Evolutionary conservation across 2,329 filamentous ascomycete species (phyloP), one percentile per base, ranked within the genome.

Genomic region (Penicillium sp.): DNA sequence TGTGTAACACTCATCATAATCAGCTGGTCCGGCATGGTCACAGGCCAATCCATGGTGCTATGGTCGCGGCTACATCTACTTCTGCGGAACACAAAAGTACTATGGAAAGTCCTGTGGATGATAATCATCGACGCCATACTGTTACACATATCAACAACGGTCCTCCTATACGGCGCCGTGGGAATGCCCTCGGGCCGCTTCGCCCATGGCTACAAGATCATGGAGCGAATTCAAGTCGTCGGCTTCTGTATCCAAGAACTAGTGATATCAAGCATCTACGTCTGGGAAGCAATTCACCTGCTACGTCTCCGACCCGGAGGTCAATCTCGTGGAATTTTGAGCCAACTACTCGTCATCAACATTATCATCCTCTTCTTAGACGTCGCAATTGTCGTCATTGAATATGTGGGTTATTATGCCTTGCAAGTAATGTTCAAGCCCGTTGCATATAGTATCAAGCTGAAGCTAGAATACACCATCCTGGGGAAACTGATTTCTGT

Each of bases 391-490:
- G 63, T 82, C 10, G 71, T 69, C 21, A 61, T 78, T 4, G 66
- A 75, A 29, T 77, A 76, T 59, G 72, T 72, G 16, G 69, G 73
- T n/a, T 71, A 76, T 29, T 74, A 75, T 26, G 62, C 68, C 2
- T 57, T 78, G 11, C 76, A 79, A 58, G 72, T 73, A 8, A 69
- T 70, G 49, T 72, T 75, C 56, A 79, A 79, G 55, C 70, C 73
- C 1, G 72, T 71, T 8, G 66, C 62, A 0, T 74, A 74, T 51
- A 72, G 70, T 50, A 61, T 74, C 56, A 74, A 74, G 74, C 72
- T 83, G 35, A 82, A 83, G 54, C 77, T 84, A 5, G 84, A 86
- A 68, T 80, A 81, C 57, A 78, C 81, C 22, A 79, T 86, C 35
- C 71, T 86, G 7, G 74, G 81, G 8, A 75, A 76, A 52, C 65